Conservation (phyloP, 2,329 filamentous ascomycete species). For the Nemania sp. region DNA sequence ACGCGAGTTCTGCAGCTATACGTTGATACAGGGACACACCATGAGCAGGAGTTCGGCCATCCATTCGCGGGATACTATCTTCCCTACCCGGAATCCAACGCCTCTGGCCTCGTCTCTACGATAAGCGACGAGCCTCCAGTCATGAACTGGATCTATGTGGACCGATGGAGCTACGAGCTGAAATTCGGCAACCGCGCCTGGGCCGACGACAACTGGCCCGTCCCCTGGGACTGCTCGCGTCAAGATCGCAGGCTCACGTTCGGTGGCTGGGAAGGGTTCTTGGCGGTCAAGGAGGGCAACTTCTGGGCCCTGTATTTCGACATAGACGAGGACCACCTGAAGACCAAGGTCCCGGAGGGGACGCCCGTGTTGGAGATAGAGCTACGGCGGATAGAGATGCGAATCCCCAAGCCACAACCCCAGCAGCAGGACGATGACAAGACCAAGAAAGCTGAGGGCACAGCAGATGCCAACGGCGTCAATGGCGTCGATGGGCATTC, state of each 20-base stretch:
- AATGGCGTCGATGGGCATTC: neutral
- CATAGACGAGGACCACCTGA: slow-evolving; percentile 49
- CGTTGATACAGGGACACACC: slow-evolving; percentile 49
- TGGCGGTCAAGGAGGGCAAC: slow-evolving; percentile 50
- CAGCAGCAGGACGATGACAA: slow-evolving; percentile 19
- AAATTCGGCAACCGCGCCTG: slow-evolving; percentile 50
- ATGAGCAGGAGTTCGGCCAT: slow-evolving; percentile 47
- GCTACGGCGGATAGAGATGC: slow-evolving; percentile 55
- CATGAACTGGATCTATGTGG: slow-evolving; percentile 56
- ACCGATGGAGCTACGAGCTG: slow-evolving; percentile 49
- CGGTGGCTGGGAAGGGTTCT: slow-evolving; percentile 55
- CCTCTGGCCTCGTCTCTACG: slow-evolving; percentile 52
- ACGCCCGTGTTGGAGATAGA: slow-evolving; percentile 59
- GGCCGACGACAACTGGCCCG: slow-evolving; percentile 49
- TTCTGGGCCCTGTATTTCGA: slow-evolving; percentile 55
- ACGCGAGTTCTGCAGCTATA: slow-evolving; percentile 43
- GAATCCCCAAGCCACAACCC: slow-evolving; percentile 26
- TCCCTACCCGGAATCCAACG: slow-evolving; percentile 54
- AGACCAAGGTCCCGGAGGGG: slow-evolving; percentile 48
- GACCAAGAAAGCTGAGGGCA: slow-evolving; percentile 12
- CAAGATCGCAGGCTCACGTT: slow-evolving; percentile 55
- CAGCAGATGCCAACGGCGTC: slow-evolving; percentile 11
- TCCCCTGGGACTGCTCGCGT: slow-evolving; percentile 55
- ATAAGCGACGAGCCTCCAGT: slow-evolving; percentile 53
- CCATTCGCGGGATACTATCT: slow-evolving; percentile 61